These are phyloP conservation scores for Dothidotthia symphoricarpi DNA, from an alignment of 2,329 filamentous ascomycete genomes.

Conservation along the genomic window DNA sequence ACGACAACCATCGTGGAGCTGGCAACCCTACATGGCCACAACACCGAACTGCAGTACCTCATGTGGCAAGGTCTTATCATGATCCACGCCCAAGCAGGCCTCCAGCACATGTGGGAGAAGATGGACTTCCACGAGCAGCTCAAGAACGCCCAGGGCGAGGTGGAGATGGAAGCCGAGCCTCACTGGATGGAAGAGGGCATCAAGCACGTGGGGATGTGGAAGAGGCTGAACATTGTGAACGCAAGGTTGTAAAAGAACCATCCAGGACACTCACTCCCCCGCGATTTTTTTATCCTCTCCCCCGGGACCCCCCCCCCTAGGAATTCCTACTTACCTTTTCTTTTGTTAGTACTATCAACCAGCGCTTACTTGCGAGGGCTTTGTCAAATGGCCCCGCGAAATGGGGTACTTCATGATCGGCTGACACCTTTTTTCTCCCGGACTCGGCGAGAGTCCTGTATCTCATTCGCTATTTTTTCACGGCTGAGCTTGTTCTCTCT, in stretches of 20 bases:
- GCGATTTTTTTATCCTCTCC: too few species aligned
- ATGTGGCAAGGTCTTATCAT: constrained; percentile 74
- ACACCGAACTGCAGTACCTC: constrained; percentile 34
- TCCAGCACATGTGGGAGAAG: constrained; percentile 64
- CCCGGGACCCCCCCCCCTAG: too few species aligned
- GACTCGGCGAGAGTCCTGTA: too few species aligned
- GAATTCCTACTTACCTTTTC: too few species aligned
- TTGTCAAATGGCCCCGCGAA: too few species aligned
- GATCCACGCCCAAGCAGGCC: constrained; percentile 72
- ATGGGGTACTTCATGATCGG: too few species aligned
- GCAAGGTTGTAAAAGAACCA: constrained; percentile 19
- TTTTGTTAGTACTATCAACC: too few species aligned
- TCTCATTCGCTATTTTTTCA: too few species aligned
- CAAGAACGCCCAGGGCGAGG: constrained; percentile 56
- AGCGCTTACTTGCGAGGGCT: too few species aligned
- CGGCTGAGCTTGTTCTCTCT: too few species aligned
- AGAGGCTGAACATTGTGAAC: constrained; percentile 41
- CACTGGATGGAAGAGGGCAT: constrained; percentile 82
- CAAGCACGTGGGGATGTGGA: constrained; percentile 82
- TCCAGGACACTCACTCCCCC: too few species aligned
- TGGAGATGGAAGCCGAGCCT: constrained; percentile 32
- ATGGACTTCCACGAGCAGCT: constrained; percentile 74
- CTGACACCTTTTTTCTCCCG: too few species aligned
- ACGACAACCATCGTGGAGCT: constrained; percentile 44
- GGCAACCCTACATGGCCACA: constrained; percentile 46